phyloP scores from a whole-genome alignment of 1,284 basidiomycete species.

The Moesziomyces sp. region DNA sequence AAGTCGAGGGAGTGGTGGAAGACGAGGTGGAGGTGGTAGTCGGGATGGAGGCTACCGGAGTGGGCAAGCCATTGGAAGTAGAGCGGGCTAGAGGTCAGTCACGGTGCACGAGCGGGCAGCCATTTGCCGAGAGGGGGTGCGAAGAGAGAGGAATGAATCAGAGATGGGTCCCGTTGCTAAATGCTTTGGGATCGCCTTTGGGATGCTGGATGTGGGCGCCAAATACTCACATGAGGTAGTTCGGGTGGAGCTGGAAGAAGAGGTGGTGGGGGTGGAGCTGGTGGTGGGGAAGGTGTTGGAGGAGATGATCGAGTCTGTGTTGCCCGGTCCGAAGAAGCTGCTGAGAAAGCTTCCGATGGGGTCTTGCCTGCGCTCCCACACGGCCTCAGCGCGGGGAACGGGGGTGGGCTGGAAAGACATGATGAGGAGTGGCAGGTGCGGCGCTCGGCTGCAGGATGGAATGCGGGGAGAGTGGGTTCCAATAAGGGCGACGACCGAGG shows the following conservation, averaged over 20 bases:
- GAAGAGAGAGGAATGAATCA: conserved; percentile 1
- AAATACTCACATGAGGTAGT: conserved; percentile 23
- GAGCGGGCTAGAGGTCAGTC: conserved; percentile 19
- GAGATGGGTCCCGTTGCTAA: conserved; percentile 1
- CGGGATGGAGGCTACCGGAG: conserved; percentile 20
- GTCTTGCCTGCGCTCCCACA: conserved; percentile 34
- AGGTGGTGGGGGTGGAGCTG: conserved; percentile 5
- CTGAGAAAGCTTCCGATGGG: conserved; percentile 16
- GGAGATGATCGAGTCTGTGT: conserved; percentile 24
- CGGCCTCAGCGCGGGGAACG: conserved; percentile 17
- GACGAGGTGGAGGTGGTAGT: conserved; percentile 17
- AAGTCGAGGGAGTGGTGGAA: conserved; percentile 16
- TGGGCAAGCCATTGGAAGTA: conserved; percentile 9
- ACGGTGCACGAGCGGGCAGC: background rate
- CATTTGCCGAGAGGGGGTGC: background rate
- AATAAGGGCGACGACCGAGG: too few species aligned
- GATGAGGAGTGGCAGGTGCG: background rate
- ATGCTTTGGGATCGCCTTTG: too few species aligned
- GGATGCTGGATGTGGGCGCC: background rate
- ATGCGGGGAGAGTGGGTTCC: background rate
- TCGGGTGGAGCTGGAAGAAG: conserved; percentile 7
- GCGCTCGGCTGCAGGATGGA: background rate
- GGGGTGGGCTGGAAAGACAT: conserved; percentile 35
- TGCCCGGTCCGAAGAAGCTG: conserved; percentile 15
- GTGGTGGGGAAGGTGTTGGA: conserved; percentile 5